Base-by-base conservation (phyloP, 2,329 filamentous ascomycete species). In the Drechslera avenae region DNA sequence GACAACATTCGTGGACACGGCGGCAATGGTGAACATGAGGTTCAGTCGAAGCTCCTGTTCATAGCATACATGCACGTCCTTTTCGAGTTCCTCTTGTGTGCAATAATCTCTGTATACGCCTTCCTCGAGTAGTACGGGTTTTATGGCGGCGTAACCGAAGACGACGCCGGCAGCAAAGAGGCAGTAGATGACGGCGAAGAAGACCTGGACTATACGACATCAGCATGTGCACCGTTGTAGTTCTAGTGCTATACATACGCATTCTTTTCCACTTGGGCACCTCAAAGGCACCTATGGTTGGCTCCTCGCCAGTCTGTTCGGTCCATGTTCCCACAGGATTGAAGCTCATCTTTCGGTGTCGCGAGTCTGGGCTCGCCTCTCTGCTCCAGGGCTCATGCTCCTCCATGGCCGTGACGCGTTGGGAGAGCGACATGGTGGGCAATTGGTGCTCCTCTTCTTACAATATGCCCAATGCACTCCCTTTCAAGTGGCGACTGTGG, bases 21-120 rank as follows among this genome's bases (percentile, higher is more conserved):
- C 91, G 10, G 91, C 91, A 33, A 91, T 83, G 5, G 91, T 95
- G 78, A 96, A 96, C 89, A 96, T 96, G 60, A 96, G 78, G 71
- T 96, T 96, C 49, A 96, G 81, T 52, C 69, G 60, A 23, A 75
- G 48, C 58, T 75, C 73, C 58, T 75, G 73, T 52, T 70, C 64
- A 44, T 74, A 75, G 54, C 73, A 75, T 19, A 74, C 63, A 7
- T 46, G 46, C 6, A 72, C 69, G 44, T 64, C 50, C 4, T 66
- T 52, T 3, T 73, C 58, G 40, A 75, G 59, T 52, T 75, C 73
- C 23, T 73, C 39, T 46, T 67, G 44, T 10, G 72, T 73, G 39
- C 73, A 75, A 4, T 57, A 57, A 21, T 74, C 58, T 36, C 67
- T 63, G 50, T 75, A 75, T 13, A 74, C 72, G 8, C 63, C 63